A percentile compares a stretch with the other conserved stretches of the same genome.
phyloP scores from a whole-genome alignment of 306 rosid species.

The Macrotyloma uniflorum region DNA sequence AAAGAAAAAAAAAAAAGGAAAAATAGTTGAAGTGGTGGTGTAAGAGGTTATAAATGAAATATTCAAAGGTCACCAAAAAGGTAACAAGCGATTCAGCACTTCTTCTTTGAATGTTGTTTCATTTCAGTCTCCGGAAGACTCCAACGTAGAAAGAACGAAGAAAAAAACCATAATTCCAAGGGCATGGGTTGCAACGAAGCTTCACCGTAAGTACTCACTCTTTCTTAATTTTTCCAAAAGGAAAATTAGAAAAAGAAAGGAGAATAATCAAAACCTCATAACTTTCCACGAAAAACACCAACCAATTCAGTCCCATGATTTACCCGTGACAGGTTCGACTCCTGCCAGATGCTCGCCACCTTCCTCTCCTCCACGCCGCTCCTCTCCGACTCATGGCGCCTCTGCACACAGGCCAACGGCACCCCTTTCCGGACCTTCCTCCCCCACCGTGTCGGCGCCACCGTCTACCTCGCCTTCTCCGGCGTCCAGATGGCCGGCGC shows the following conservation, averaged over 20 bases:
- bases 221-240: background rate
- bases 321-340: slow-evolving; percentile 60
- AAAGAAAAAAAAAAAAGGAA: no score
- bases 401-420: slow-evolving; percentile 64
- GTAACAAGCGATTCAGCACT: background rate
- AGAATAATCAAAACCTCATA: background rate
- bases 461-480: slow-evolving; percentile 72
- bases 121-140: background rate
- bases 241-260: background rate
- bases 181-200: slow-evolving; percentile 71
- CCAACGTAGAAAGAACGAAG: background rate
- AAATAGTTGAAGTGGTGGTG: background rate
- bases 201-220: slow-evolving; percentile 65
- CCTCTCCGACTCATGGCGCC: slow-evolving; percentile 75
- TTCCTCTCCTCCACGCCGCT: slow-evolving; percentile 72
- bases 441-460: slow-evolving; percentile 43
- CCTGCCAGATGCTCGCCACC: slow-evolving; percentile 70
- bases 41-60: background rate
- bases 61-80: background rate
- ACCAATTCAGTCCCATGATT: background rate
- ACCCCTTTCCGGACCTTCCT: slow-evolving; percentile 41
- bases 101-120: background rate
- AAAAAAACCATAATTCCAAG: background rate
- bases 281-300: slow-evolving; percentile 12
- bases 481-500: slow-evolving; percentile 45